A percentile compares a stretch with the other conserved stretches of the same genome.
Evolutionary conservation across 495 filamentous ascomycete genomes (phyloP).

Genomic region (Aspergillus heteromorphus): DNA sequence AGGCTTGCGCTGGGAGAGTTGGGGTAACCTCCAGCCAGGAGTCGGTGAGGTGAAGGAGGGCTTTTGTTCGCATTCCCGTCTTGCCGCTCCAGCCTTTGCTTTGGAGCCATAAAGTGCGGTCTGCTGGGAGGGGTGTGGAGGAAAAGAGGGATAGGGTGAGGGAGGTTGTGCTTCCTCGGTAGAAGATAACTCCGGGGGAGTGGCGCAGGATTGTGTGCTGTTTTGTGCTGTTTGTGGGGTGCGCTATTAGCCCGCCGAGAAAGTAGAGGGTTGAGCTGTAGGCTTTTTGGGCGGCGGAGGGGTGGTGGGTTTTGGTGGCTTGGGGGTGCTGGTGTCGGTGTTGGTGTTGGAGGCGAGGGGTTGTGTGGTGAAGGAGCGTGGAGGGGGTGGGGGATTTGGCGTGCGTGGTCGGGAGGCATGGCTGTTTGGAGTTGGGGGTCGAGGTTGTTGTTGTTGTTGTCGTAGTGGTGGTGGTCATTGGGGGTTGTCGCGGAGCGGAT

Average conservation of each 20-base stretch:
- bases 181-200: conserved; percentile 56
- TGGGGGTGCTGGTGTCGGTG: no score
- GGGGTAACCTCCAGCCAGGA: conserved; percentile 65
- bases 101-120: conserved; percentile 61
- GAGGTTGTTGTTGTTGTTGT: not conserved
- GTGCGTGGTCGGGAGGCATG: not conserved
- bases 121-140: conserved; percentile 47
- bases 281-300: conserved; percentile 28
- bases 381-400: not conserved
- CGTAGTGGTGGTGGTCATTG: not conserved
- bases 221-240: conserved; percentile 58
- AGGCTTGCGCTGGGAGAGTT: conserved; percentile 31
- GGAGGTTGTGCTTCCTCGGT: conserved; percentile 57
- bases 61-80: conserved; percentile 61
- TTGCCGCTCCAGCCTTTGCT: conserved; percentile 62
- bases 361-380: not conserved
- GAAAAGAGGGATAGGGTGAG: conserved; percentile 58
- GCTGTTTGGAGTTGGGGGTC: not conserved
- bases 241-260: conserved; percentile 56
- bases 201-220: conserved; percentile 66
- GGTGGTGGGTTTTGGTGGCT: not conserved
- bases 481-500: not conserved
- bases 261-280: conserved; percentile 56
- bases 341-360: not conserved
- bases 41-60: conserved; percentile 48